Conservation (phyloP, 1,284 basidiomycete species). For the Fomes fomentarius region DNA sequence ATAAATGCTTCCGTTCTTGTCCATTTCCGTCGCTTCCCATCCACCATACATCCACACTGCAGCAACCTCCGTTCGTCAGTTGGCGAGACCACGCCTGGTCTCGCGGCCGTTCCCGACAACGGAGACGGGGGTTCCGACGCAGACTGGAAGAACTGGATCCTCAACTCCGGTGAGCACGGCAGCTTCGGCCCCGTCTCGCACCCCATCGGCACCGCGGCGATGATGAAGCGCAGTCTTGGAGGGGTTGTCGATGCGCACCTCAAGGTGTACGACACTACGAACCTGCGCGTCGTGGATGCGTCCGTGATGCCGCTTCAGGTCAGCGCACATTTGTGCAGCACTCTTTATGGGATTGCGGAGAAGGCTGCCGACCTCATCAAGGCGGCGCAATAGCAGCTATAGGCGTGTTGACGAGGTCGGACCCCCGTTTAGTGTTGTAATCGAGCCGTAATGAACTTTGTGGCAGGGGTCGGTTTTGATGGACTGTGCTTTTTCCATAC, state of each 20-base stretch:
- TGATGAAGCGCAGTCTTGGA: slow-evolving; percentile 61
- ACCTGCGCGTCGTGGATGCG: slow-evolving; percentile 39
- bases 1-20: not conserved
- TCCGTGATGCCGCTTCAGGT: slow-evolving; percentile 33
- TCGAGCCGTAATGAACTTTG: no score
- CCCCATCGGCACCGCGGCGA: slow-evolving; percentile 63
- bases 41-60: slow-evolving; percentile 4
- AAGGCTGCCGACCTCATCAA: slow-evolving; percentile 36
- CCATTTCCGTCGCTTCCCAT: not conserved
- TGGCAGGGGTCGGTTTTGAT: no score
- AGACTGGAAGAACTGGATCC: slow-evolving; percentile 50
- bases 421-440: no score
- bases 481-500: no score
- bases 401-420: no score
- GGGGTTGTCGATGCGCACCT: slow-evolving; percentile 45
- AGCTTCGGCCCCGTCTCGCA: slow-evolving; percentile 51
- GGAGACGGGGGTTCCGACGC: slow-evolving; percentile 44
- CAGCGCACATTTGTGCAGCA: slow-evolving; percentile 29
- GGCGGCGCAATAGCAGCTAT: slow-evolving; percentile 15
- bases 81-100: slow-evolving; percentile 46
- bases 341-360: slow-evolving; percentile 34
- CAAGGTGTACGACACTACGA: slow-evolving; percentile 36
- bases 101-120: slow-evolving; percentile 42
- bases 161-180: slow-evolving; percentile 18
- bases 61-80: slow-evolving; percentile 14